Percentiles rank a stretch among this genome's conserved stretches.
Conservation (phyloP, 352 stramenopile species). For the Peronospora belbahrii region DNA sequence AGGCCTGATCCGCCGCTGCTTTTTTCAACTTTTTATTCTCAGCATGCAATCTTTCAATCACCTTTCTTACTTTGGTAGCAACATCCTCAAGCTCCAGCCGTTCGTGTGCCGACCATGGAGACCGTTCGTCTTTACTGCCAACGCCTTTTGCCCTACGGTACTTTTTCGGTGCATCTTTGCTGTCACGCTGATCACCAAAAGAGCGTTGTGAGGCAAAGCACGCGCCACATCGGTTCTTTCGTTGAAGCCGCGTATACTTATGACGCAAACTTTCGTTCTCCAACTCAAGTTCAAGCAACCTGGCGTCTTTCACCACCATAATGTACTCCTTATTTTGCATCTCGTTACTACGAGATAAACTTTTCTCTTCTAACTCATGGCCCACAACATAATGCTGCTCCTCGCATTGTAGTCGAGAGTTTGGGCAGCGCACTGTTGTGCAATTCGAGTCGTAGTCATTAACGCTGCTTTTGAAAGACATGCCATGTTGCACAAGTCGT, state of each 20-base stretch:
- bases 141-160: constrained; percentile 5
- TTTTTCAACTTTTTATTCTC: constrained; percentile 63
- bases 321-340: constrained; percentile 44
- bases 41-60: constrained; percentile 65
- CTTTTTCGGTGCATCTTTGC: constrained; percentile 5
- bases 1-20: constrained; percentile 19
- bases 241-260: constrained; percentile 52
- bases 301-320: constrained; percentile 50
- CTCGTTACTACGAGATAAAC: constrained; percentile 34
- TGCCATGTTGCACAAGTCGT: constrained; percentile 30
- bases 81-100: constrained; percentile 62
- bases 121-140: neutral
- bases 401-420: constrained; percentile 29
- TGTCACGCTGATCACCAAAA: constrained; percentile 1
- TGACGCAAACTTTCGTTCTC: constrained; percentile 60
- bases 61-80: constrained; percentile 75
- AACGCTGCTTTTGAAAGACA: constrained; percentile 10
- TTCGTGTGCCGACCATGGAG: constrained; percentile 26
- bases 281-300: constrained; percentile 56
- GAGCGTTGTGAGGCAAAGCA: too few relatives aligned
- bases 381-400: constrained; percentile 40
- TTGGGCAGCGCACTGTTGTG: neutral
- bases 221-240: constrained; percentile 18
- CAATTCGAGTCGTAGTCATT: constrained; percentile 7
- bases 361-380: constrained; percentile 41